Evolutionary conservation across 106 monocot genomes (phyloP), one percentile per base, ranked within the genome.

Genomic region (Acanthochlamys bracteata): DNA sequence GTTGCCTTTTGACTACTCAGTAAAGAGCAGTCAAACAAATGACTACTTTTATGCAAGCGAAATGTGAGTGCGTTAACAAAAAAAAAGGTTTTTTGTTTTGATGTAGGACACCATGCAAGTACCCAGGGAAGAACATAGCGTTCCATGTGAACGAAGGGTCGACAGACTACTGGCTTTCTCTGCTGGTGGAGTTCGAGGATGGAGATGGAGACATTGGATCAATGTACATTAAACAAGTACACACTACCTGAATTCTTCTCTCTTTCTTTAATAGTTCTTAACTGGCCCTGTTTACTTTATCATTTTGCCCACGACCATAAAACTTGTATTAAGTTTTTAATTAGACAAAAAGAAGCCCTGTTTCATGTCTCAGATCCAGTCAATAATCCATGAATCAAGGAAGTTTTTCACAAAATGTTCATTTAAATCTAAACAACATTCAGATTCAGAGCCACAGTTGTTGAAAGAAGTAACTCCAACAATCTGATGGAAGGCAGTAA

Each of bases 101-200:
- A 67, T 47, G 33, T 59, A 95, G 94, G 73, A 90, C 90, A 42
- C 73, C 77, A 39, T 95, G 94, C 84, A 90, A 78, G 65, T 95
- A 95, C 42, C 69, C 64, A 0, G 82, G 84, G 24, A 84, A 80
- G 73, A 90, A 76, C 65, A 82, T 95, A 40, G 84, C 94, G 4
- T 95, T 95, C 70, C 94, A 84, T 69, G 86, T 95, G 63, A 95
- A 95, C 45, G 90, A 90, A 71, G 94, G 94, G 4, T 95, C 94
- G n/a, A 95, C 94, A 11, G 70, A 86, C 25, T 95, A 67, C 71
- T 95, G 94, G 94, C 77, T 95, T 0, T 95, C 94, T 16, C 86
- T 95, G 52, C 71, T 95, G 11, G 89, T 95, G 33, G 94, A 95
- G 77, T 95, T 79, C 58, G 86, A 95, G 76, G 86, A 86, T 61